Percentiles rank a stretch among this genome's conserved stretches.
Conservation (phyloP, 2,329 filamentous ascomycete species). For the Neophaeococcomyces mojaviensis region DNA sequence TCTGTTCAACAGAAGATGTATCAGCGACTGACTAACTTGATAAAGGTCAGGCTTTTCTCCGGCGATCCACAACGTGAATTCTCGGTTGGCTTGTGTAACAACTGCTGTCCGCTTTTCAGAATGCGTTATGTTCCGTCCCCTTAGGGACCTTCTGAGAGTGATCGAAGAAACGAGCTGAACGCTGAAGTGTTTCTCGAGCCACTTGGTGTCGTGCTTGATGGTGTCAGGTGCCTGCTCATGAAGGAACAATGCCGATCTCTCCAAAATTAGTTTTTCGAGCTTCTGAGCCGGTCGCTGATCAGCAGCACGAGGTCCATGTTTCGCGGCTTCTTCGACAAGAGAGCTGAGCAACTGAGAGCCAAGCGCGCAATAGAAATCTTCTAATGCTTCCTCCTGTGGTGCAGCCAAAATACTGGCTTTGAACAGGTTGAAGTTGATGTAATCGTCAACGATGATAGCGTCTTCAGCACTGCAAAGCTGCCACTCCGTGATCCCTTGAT, state of each 20-base stretch:
- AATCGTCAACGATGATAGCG: slow-evolving; percentile 78
- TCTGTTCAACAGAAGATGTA: slow-evolving; percentile 68
- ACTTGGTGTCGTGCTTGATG: slow-evolving; percentile 81
- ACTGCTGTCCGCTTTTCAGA: slow-evolving; percentile 70
- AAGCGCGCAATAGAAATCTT: slow-evolving; percentile 74
- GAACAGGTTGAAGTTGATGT: slow-evolving; percentile 81
- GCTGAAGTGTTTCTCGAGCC: slow-evolving; percentile 77
- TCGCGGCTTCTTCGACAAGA: slow-evolving; percentile 70
- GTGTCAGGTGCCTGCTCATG: slow-evolving; percentile 70
- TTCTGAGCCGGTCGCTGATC: slow-evolving; percentile 63
- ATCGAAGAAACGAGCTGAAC: slow-evolving; percentile 75
- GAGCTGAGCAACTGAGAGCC: slow-evolving; percentile 69
- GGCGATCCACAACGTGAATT: slow-evolving; percentile 68
- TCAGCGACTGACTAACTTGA: slow-evolving; percentile 82
- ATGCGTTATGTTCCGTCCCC: slow-evolving; percentile 60
- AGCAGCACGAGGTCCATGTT: slow-evolving; percentile 57
- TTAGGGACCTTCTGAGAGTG: slow-evolving; percentile 67
- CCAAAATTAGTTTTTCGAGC: slow-evolving; percentile 73
- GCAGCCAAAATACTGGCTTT: slow-evolving; percentile 76
- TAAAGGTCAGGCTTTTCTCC: slow-evolving; percentile 71
- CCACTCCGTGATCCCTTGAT: slow-evolving; percentile 65
- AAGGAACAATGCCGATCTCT: slow-evolving; percentile 82
- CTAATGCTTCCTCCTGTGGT: slow-evolving; percentile 79
- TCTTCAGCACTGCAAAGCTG: slow-evolving; percentile 64
- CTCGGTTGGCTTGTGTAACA: slow-evolving; percentile 47